Evolutionary conservation across 257 asterid genomes (phyloP), one percentile per base, ranked within the genome.

Genomic region (Solanum bulbocastanum): DNA sequence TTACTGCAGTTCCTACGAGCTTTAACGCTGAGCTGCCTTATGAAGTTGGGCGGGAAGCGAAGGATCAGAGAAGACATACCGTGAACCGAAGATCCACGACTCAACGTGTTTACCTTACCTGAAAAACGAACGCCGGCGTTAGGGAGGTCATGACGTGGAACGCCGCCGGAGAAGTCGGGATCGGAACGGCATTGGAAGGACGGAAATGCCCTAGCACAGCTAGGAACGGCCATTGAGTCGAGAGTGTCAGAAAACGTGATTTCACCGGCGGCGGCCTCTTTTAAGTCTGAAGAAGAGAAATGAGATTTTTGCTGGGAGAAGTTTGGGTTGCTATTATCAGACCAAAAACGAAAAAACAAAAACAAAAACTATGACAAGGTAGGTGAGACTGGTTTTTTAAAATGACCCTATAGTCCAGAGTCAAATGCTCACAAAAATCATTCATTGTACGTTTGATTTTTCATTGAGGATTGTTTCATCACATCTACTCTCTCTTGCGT

Each of bases 1-100:
- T 96, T 97, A 94, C 99, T 93, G 87, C 99, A 97, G 91, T 97
- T 97, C 89, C 99, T 88, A 86, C 99, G 91, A 52, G 99, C 98
- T 94, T 97, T 97, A 68, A 84, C 93, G 92, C 98, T 96, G 85
- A 97, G 95, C 98, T 97, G 99, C 88, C 98, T 91, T 84, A 96
- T 99, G 90, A 97, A 95, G 90, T 96, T 97, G 15, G 99, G 99
- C 32, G 99, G 99, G 87, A 97, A 97, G 90, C 91, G 91, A 68
- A 93, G 73, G 84, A 96, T 95, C 62, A 90, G 90, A 16, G 99
- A 94, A 6, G 96, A 95, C 42, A 94, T 69, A 39, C 89, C 88
- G 86, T 86, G n/a, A 78, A 78, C 20, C 62, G 62, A 85, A 87
- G 87, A 88, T 36, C 87, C 87, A 11, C 87, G 91, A 56, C 86